Base-by-base conservation (phyloP, 179 eudicot genomes). In the Pouteria campechiana region DNA sequence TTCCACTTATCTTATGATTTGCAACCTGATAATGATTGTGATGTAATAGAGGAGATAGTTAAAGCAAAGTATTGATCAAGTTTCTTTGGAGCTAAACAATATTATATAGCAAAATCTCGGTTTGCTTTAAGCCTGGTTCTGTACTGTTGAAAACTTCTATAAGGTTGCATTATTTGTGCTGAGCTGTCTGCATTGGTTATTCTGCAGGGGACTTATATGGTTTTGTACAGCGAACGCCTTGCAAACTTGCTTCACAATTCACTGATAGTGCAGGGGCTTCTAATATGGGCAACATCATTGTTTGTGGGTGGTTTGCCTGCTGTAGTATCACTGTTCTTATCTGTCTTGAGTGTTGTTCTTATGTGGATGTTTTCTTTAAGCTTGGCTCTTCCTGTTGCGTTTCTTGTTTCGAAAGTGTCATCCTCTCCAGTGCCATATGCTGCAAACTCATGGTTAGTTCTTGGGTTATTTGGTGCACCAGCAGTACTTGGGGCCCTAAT, bases 241-340 rank as follows among this genome's bases (percentile, higher is more conserved):
- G 98, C 95, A 50, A 79, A 44, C 37, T 65, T 87, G 78, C 73
- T 90, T n/a, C 64, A 82, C 73, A 79, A 79, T 63, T 81, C 98
- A 12, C 75, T 79, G 47, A 74, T 82, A 40, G n/a, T 77, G 78
- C 98, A 90, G 52, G 72, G 94, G n/a, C 54, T 82, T 23, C 32
- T 82, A 54, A 54, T 86, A 68, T 90, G 94, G 96, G 23, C 70
- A 37, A 55, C 74, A 51, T 90, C 98, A 33, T 61, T 90, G 21
- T 21, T 76, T 44, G 70, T 86, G 74, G 95, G 98, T 36, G 96
- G 98, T 52, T 67, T 39, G 59, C 41, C 87, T 10, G 90, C 94
- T 46, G 54, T 50, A 19, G 30, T 67, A 38, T 74, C 98, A 18
- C 47, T 76, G 68, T 57, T 66, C 37, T 70, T 90, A 57, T 79